A percentile compares a stretch with the other conserved stretches of the same genome.
Conservation (phyloP, 1,139 yeast species). For the Taphrina wiesneri region DNA sequence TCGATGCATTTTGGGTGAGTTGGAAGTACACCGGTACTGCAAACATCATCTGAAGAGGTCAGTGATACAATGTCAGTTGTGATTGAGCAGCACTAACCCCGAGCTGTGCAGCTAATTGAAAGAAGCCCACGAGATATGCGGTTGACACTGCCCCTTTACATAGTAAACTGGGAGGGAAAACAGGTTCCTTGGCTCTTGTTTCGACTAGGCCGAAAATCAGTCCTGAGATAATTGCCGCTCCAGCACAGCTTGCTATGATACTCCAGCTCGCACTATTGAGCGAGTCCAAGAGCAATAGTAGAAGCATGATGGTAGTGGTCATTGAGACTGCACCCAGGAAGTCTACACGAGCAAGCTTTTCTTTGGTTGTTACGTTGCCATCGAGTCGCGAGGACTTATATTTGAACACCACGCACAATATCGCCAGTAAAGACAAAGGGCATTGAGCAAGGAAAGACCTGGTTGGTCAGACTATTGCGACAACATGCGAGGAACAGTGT, state of each 20-base stretch:
- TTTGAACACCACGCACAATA: neutral
- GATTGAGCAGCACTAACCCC: neutral
- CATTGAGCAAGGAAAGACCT: slow-evolving; percentile 21
- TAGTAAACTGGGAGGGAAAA: slow-evolving; percentile 12
- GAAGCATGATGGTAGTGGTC: neutral
- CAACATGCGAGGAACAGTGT: no score
- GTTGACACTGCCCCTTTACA: neutral
- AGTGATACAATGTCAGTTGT: neutral
- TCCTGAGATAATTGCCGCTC: neutral
- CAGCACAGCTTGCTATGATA: neutral
- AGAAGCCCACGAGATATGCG: neutral
- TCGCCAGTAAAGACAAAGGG: slow-evolving; percentile 4
- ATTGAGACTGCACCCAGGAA: slow-evolving; percentile 14
- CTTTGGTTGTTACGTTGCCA: neutral
- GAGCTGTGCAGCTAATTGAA: slow-evolving; percentile 24
- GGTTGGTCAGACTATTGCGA: no score
- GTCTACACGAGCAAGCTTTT: slow-evolving; percentile 11
- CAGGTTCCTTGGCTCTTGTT: slow-evolving; percentile 4
- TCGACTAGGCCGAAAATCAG: neutral
- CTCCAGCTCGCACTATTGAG: neutral
- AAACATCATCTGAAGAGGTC: slow-evolving; percentile 10
- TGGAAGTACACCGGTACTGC: slow-evolving; percentile 29
- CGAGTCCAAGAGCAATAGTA: slow-evolving; percentile 10
- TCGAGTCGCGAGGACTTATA: neutral
- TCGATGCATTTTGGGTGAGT: slow-evolving; percentile 13